These are phyloP conservation scores for Collybiopsis confluens DNA, from an alignment of 768 basidiomycete genomes.

Conservation along the genomic window DNA sequence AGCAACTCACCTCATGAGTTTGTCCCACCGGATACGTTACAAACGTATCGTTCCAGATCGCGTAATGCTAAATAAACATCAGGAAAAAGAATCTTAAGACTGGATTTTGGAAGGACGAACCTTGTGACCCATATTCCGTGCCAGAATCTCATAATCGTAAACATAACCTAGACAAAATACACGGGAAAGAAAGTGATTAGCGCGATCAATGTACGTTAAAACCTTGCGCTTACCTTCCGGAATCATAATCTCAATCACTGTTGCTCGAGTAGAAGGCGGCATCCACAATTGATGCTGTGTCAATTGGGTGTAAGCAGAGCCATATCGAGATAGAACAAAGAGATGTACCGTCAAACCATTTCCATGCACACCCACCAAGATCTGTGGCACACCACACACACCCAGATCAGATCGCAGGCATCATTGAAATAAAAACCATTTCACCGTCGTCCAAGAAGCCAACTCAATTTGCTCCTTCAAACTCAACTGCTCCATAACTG, in stretches of 20 bases:
- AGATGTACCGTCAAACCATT: slow-evolving; percentile 56
- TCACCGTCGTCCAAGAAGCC: slow-evolving; percentile 58
- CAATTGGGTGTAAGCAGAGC: slow-evolving; percentile 1
- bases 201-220: neutral
- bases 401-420: slow-evolving; percentile 5
- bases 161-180: slow-evolving; percentile 25
- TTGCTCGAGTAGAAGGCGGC: slow-evolving; percentile 56
- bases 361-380: slow-evolving; percentile 62
- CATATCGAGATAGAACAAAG: neutral
- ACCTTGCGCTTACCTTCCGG: slow-evolving; percentile 40
- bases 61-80: slow-evolving; percentile 40
- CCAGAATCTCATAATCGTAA: slow-evolving; percentile 39
- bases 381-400: slow-evolving; percentile 8
- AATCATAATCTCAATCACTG: slow-evolving; percentile 67
- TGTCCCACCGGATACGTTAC: slow-evolving; percentile 30
- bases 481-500: slow-evolving; percentile 36
- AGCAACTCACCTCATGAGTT: slow-evolving; percentile 21
- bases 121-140: slow-evolving; percentile 37
- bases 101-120: slow-evolving; percentile 17
- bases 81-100: neutral
- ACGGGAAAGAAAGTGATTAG: no score
- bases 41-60: slow-evolving; percentile 62
- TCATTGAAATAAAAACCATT: slow-evolving; percentile 16
- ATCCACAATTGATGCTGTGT: slow-evolving; percentile 61
- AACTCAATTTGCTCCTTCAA: slow-evolving; percentile 61